phyloP scores from a whole-genome alignment of 2,329 filamentous ascomycete species.

The Ophiostoma sp. region DNA sequence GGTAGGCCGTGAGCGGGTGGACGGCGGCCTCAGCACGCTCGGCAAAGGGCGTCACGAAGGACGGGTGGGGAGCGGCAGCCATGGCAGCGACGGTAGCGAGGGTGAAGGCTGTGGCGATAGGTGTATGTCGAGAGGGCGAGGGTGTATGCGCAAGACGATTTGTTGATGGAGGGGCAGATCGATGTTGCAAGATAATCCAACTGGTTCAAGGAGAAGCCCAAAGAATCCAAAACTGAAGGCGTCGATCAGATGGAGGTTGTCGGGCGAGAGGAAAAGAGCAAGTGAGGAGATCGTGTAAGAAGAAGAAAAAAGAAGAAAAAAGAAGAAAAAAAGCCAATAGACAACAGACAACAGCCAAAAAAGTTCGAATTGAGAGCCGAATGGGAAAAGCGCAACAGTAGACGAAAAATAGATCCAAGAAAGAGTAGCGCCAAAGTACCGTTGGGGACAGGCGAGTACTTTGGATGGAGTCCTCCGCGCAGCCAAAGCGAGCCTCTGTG shows the following conservation, averaged over 20 bases:
- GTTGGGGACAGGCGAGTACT: constrained; percentile 6
- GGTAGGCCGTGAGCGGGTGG: constrained; percentile 56
- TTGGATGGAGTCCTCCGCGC: background rate
- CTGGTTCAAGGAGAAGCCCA: background rate
- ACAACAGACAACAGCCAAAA: constrained; percentile 8
- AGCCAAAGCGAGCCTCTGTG: background rate
- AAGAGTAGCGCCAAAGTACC: constrained; percentile 12
- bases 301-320: background rate
- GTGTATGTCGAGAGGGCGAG: background rate
- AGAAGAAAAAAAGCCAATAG: background rate
- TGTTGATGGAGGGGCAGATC: background rate
- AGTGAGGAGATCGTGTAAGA: background rate
- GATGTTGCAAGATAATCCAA: background rate
- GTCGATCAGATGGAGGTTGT: background rate
- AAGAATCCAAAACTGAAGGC: background rate
- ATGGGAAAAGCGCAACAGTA: constrained; percentile 15
- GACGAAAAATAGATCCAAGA: constrained; percentile 11
- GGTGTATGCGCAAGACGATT: background rate
- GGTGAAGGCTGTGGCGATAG: background rate
- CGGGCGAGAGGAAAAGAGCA: background rate
- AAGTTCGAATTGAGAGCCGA: constrained; percentile 11
- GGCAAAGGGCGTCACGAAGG: constrained; percentile 49
- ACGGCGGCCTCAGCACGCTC: constrained; percentile 45
- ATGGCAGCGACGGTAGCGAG: constrained; percentile 21
- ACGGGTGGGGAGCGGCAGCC: constrained; percentile 32